phyloP scores from a whole-genome alignment of 148 eudicot species.

The Linanthus parryae region DNA sequence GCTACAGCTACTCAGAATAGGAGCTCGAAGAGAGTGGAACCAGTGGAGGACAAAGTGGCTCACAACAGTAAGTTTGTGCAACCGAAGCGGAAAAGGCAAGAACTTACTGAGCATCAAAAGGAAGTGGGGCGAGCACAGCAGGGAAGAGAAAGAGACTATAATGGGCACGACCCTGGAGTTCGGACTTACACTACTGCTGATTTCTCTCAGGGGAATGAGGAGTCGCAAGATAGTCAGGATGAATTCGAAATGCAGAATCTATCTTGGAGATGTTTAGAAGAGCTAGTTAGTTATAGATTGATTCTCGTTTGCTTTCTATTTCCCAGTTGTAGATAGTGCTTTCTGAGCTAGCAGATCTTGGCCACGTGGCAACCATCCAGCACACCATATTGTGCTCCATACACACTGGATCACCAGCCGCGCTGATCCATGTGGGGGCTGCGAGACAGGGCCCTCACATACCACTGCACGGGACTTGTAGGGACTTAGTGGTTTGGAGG shows the following conservation, averaged over 20 bases:
- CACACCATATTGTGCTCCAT: too few species aligned
- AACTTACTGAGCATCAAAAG: constrained; percentile 80
- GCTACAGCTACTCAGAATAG: constrained; percentile 31
- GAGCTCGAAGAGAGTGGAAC: constrained; percentile 68
- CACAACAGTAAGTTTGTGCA: too few species aligned
- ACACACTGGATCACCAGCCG: too few species aligned
- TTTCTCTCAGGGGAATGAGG: constrained; percentile 80
- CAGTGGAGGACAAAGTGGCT: constrained; percentile 21
- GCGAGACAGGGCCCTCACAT: too few species aligned
- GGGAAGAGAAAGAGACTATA: constrained; percentile 56
- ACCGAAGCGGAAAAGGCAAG: constrained; percentile 45
- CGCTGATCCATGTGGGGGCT: too few species aligned
- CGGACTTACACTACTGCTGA: constrained; percentile 68
- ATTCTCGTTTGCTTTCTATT: neutral
- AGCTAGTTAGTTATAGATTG: constrained; percentile 22
- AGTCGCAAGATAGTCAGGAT: constrained; percentile 79
- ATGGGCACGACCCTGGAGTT: constrained; percentile 79
- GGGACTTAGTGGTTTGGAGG: too few species aligned
- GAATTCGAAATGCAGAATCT: constrained; percentile 35
- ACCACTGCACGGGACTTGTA: too few species aligned
- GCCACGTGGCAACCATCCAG: too few species aligned
- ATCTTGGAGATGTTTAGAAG: constrained; percentile 64
- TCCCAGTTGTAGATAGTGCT: too few species aligned
- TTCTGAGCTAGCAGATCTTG: too few species aligned
- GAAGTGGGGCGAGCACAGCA: constrained; percentile 92